A percentile compares a stretch with the other conserved stretches of the same genome.
Evolutionary conservation across 2,329 filamentous ascomycete genomes (phyloP).

Genomic region (Hymenoscyphus fructigenus): DNA sequence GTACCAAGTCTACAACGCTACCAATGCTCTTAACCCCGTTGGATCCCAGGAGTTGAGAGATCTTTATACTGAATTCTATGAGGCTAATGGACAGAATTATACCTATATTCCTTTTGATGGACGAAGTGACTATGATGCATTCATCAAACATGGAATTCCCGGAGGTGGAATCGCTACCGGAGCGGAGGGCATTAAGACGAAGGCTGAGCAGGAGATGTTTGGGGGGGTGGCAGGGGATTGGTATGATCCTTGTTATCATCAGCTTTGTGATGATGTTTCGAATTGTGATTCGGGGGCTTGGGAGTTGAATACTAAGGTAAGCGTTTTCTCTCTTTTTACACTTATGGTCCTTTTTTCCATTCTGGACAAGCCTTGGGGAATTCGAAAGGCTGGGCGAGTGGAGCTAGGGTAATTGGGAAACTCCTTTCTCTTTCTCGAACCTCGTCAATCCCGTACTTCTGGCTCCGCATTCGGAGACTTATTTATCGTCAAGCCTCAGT

Average conservation of each 20-base stretch:
- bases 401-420: too few species aligned
- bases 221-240: constrained; percentile 63
- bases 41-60: constrained; percentile 56
- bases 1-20: constrained; percentile 63
- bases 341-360: not conserved
- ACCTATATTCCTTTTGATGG: constrained; percentile 74
- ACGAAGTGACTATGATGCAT: constrained; percentile 75
- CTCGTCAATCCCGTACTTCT: not conserved
- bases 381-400: too few species aligned
- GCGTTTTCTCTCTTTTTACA: not conserved
- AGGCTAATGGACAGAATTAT: constrained; percentile 58
- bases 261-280: constrained; percentile 56
- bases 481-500: too few species aligned
- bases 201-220: constrained; percentile 60
- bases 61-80: constrained; percentile 57
- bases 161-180: constrained; percentile 74
- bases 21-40: constrained; percentile 13
- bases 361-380: not conserved
- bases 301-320: constrained; percentile 58
- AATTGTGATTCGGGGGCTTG: constrained; percentile 60
- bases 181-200: constrained; percentile 72
- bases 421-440: not conserved
- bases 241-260: constrained; percentile 60
- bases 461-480: too few species aligned
- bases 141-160: constrained; percentile 70